Percentiles rank a stretch among this genome's conserved stretches.
These are phyloP conservation scores for Phyllosticta citribraziliensis DNA, from an alignment of 2,329 filamentous ascomycete genomes.

Conservation along the genomic window DNA sequence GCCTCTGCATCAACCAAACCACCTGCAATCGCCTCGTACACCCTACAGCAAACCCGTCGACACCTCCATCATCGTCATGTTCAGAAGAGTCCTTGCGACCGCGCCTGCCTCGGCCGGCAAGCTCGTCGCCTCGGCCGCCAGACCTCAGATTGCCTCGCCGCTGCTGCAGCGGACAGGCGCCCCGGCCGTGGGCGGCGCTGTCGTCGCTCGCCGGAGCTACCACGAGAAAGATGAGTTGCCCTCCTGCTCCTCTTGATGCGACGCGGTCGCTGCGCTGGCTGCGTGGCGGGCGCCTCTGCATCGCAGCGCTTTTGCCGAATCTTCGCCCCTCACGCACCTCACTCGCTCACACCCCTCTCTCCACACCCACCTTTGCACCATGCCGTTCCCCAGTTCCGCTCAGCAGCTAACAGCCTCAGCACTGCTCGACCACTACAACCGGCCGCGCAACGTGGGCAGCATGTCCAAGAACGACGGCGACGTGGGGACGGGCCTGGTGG, in stretches of 20 bases:
- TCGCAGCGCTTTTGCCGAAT: neutral
- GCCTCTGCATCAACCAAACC: conserved; percentile 12
- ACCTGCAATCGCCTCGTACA: conserved; percentile 14
- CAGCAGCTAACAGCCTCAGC: conserved; percentile 30
- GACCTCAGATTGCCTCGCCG: conserved; percentile 39
- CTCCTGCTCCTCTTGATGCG: neutral
- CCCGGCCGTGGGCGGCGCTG: conserved; percentile 27
- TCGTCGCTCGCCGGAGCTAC: conserved; percentile 41
- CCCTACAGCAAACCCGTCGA: neutral
- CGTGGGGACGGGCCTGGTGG: conserved; percentile 84
- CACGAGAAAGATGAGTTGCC: conserved; percentile 54
- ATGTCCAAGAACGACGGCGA: conserved; percentile 71
- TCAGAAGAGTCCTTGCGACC: conserved; percentile 46
- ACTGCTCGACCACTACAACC: conserved; percentile 72
- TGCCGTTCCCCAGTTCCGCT: neutral
- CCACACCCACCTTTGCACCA: neutral
- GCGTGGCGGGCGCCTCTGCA: neutral
- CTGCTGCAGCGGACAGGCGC: conserved; percentile 29
- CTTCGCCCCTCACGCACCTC: neutral
- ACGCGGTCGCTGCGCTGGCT: neutral
- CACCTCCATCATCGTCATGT: conserved; percentile 36
- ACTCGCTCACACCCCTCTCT: neutral
- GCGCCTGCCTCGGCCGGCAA: conserved; percentile 44
- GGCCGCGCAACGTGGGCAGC: conserved; percentile 67
- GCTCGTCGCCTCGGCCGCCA: conserved; percentile 36